Base-by-base conservation (phyloP, 2,329 filamentous ascomycete genomes). In the Mollisia scopiformis region DNA sequence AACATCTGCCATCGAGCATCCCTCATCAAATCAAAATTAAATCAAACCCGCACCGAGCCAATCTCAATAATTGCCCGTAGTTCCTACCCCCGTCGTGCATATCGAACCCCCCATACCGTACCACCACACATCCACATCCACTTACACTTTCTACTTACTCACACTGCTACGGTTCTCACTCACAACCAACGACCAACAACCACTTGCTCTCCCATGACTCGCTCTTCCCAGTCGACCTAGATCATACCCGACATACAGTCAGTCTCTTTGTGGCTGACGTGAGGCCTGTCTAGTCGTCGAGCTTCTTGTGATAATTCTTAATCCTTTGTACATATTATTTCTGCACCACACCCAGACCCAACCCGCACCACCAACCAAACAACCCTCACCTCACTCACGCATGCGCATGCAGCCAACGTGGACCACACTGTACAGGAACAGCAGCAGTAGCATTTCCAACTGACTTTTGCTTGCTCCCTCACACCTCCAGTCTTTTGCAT, bases 231-330 rank as follows among this genome's bases (percentile, higher is more conserved):
- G 16, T 33, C 33, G 5, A 14, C 27, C 49, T 3, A 19, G 10
- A 11, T 51, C 49, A 13, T 50, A 10, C 47, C 43, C 27, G 19
- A 5, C 23, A n/a, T n/a, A n/a, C n/a, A n/a, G n/a, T n/a, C n/a
- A n/a, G n/a, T n/a, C n/a, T n/a, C n/a, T n/a, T n/a, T 46, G 58
- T 60, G 58, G 63, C 63, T 62, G 63, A 65, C 60, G 63, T 65
- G 63, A 65, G 58, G 60, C 47, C 57, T 62, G 43, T 51, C 57
- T 49, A n/a, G 54, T 39, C 57, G 41, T 25, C 28, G 21, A n/a
- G n/a, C n/a, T 25, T 33, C 39, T 41, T 62, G 53, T 63, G 59
- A 63, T 63, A 61, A 61, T 63, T 47, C 39, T 31, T 56, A 58
- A 62, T 61, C 47, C 54, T 47, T 37, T 57, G 39, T 58, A 63